Conservation (phyloP, 176 grass and related monocot species). For the Juncus inflexus region DNA sequence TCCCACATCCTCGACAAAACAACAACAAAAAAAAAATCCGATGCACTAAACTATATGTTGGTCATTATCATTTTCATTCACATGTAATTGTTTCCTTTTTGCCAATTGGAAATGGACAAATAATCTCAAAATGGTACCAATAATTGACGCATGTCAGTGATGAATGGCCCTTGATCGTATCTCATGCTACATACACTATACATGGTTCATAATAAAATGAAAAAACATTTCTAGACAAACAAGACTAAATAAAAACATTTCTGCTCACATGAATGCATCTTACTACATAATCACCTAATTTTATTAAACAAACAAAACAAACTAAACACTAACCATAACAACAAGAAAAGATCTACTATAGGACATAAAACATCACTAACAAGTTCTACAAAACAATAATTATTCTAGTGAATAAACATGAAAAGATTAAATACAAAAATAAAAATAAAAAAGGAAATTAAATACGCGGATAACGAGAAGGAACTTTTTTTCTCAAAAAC, state of each 20-base stretch:
- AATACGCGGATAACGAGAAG: slow-evolving; percentile 51
- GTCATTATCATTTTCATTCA: neutral
- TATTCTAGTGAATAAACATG: slow-evolving; percentile 28
- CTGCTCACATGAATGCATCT: neutral
- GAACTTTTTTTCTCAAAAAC: slow-evolving; percentile 65
- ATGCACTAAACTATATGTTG: neutral
- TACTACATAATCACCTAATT: neutral
- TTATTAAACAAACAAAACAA: slow-evolving; percentile 7
- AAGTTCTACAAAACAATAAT: slow-evolving; percentile 4
- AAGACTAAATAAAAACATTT: neutral
- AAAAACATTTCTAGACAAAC: slow-evolving; percentile 14
- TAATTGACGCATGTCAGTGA: neutral
- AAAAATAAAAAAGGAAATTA: slow-evolving; percentile 36
- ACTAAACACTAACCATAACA: slow-evolving; percentile 7
- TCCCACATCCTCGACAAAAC: slow-evolving; percentile 16
- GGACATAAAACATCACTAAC: no score
- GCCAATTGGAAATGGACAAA: neutral
- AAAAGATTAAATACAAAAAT: slow-evolving; percentile 23
- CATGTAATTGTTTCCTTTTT: neutral
- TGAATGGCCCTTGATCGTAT: neutral
- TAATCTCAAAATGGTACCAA: slow-evolving; percentile 5
- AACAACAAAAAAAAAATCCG: no score
- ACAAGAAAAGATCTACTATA: neutral
- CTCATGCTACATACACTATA: neutral
- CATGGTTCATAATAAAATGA: neutral